Evolutionary conservation across 2,329 filamentous ascomycete species (phyloP).

Genomic region (Colletotrichum liriopes): DNA sequence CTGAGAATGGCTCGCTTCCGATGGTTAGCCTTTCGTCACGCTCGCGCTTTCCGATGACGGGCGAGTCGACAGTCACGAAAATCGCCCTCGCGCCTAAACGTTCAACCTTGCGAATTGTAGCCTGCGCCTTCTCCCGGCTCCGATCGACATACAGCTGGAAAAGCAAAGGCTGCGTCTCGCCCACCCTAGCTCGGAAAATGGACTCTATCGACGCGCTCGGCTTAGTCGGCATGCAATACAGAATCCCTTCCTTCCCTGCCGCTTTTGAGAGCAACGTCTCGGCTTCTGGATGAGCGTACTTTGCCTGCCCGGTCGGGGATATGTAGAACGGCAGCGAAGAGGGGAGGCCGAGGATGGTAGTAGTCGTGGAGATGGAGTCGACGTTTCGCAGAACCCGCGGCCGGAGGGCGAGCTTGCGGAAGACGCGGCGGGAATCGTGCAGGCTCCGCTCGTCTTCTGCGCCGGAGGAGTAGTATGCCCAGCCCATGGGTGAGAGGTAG

Average conservation of each 20-base stretch:
- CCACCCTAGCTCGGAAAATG: constrained; percentile 20
- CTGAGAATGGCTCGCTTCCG: constrained; percentile 59
- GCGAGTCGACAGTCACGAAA: constrained; percentile 72
- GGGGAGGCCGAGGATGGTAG: constrained; percentile 68
- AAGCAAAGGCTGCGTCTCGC: constrained; percentile 54
- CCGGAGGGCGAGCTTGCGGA: constrained; percentile 79
- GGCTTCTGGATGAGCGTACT: constrained; percentile 74
- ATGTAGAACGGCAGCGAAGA: constrained; percentile 73
- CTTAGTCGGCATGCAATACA: constrained; percentile 40
- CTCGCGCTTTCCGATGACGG: constrained; percentile 70
- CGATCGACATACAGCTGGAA: constrained; percentile 76
- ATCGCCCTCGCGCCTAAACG: constrained; percentile 65
- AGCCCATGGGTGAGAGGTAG: constrained; percentile 45
- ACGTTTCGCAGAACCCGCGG: constrained; percentile 85
- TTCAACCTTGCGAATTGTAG: constrained; percentile 63
- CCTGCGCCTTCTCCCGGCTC: constrained; percentile 64
- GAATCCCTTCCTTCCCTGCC: constrained; percentile 29
- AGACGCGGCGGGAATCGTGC: constrained; percentile 79
- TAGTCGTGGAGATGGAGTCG: constrained; percentile 73
- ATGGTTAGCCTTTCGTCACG: constrained; percentile 62
- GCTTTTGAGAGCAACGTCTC: constrained; percentile 55
- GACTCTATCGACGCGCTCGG: constrained; percentile 15
- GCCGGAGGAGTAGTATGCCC: constrained; percentile 86
- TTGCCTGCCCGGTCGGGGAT: constrained; percentile 75
- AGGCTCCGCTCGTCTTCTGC: constrained; percentile 84